Evolutionary conservation across 768 basidiomycete species (phyloP).

Genomic region (Russula ochroleuca): DNA sequence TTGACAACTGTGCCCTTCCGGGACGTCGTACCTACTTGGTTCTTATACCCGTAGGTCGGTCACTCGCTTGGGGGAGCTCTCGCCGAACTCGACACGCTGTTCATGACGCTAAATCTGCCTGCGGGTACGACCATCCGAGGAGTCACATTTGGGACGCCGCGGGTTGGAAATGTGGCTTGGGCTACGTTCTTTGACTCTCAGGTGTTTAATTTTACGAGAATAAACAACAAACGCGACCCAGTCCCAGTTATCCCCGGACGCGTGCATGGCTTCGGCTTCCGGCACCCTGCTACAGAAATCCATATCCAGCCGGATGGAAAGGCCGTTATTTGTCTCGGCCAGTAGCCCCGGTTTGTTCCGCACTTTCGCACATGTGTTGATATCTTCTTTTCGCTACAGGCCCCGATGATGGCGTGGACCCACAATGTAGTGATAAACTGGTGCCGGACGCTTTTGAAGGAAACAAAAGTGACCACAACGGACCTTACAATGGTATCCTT

Average conservation of each 20-base stretch:
- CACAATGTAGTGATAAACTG: constrained; percentile 49
- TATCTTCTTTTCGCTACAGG: constrained; percentile 4
- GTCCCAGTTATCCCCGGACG: constrained; percentile 24
- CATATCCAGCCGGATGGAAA: constrained; percentile 19
- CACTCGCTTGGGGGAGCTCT: constrained; percentile 26
- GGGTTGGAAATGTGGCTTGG: constrained; percentile 21
- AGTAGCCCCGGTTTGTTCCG: neutral
- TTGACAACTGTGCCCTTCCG: neutral
- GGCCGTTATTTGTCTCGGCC: constrained; percentile 14
- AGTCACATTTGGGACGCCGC: constrained; percentile 28
- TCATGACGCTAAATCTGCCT: constrained; percentile 27
- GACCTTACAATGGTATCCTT: constrained; percentile 51
- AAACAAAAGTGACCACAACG: constrained; percentile 49
- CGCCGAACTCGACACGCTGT: constrained; percentile 25
- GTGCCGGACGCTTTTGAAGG: constrained; percentile 46
- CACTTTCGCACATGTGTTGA: neutral
- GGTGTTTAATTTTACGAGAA: constrained; percentile 19
- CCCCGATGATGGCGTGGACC: constrained; percentile 52
- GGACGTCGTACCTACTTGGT: neutral
- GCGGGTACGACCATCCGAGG: constrained; percentile 17
- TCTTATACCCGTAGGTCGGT: neutral
- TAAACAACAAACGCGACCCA: constrained; percentile 24
- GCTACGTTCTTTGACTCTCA: constrained; percentile 23
- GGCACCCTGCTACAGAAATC: constrained; percentile 22
- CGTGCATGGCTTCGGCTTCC: constrained; percentile 20